A percentile compares a stretch with the other conserved stretches of the same genome.
Conservation (phyloP, 495 filamentous ascomycete species). For the Penicillium cataractarum region DNA sequence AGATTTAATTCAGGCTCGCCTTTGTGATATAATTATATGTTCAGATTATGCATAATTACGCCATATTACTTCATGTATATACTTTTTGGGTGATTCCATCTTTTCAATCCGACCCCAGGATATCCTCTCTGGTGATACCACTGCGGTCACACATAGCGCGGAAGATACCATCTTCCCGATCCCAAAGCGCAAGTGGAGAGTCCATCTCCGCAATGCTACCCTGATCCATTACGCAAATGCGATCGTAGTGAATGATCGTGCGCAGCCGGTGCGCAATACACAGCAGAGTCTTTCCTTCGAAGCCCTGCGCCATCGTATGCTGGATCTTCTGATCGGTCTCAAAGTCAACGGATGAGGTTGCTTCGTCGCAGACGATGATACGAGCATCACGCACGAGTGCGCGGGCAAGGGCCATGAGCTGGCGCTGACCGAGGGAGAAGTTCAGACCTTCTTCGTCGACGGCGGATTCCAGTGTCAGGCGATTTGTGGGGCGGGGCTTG, state of each 20-base stretch:
- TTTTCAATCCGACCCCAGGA: slow-evolving; percentile 22
- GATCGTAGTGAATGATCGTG: slow-evolving; percentile 92
- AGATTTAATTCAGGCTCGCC: no score
- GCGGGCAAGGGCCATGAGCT: slow-evolving; percentile 91
- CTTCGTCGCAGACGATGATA: slow-evolving; percentile 97
- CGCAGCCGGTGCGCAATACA: slow-evolving; percentile 94
- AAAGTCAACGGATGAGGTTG: slow-evolving; percentile 90
- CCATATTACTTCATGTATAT: background rate
- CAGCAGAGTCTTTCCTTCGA: slow-evolving; percentile 85
- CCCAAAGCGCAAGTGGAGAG: slow-evolving; percentile 71
- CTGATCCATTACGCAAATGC: slow-evolving; percentile 93
- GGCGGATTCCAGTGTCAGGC: slow-evolving; percentile 78
- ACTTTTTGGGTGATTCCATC: background rate
- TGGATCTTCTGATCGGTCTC: slow-evolving; percentile 97
- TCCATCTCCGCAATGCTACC: slow-evolving; percentile 86
- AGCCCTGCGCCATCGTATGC: slow-evolving; percentile 81
- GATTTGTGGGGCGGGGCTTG: slow-evolving; percentile 30
- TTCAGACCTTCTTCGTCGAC: slow-evolving; percentile 97
- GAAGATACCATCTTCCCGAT: slow-evolving; percentile 72
- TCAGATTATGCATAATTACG: background rate
- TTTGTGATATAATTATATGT: background rate
- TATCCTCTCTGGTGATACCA: slow-evolving; percentile 77
- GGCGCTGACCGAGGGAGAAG: slow-evolving; percentile 94
- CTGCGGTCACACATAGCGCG: slow-evolving; percentile 90
- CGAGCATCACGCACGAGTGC: slow-evolving; percentile 83